Evolutionary conservation across 768 basidiomycete genomes (phyloP).

Genomic region (Lactifluus hygrophoroides): DNA sequence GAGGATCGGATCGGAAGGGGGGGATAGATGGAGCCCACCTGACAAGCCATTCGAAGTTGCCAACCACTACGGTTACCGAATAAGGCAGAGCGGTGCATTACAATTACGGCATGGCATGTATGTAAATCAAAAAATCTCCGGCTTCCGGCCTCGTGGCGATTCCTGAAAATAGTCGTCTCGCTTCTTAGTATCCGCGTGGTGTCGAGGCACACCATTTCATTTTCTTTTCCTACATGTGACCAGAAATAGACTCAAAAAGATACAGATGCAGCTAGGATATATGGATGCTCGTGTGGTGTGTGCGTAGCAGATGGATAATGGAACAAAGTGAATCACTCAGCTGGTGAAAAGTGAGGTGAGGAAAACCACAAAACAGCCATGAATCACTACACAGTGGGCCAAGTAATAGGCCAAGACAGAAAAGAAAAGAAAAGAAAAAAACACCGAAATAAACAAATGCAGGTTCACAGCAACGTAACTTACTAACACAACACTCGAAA

Average conservation of each 20-base stretch:
- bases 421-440: background rate
- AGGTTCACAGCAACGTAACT: conserved; percentile 21
- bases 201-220: background rate
- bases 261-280: conserved; percentile 23
- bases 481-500: conserved; percentile 17
- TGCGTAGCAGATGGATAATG: conserved; percentile 18
- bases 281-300: conserved; percentile 17
- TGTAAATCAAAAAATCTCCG: too few relatives aligned
- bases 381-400: background rate
- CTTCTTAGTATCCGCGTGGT: too few relatives aligned
- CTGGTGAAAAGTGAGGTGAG: background rate
- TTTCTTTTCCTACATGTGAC: too few relatives aligned
- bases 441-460: conserved; percentile 7
- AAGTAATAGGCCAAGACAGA: background rate
- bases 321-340: conserved; percentile 5
- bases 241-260: conserved; percentile 11
- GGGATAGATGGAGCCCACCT: too few relatives aligned
- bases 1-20: too few relatives aligned
- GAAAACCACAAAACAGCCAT: background rate
- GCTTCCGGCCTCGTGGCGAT: too few relatives aligned
- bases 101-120: too few relatives aligned
- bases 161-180: too few relatives aligned
- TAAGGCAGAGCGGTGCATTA: too few relatives aligned
- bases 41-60: too few relatives aligned
- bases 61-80: too few relatives aligned